Percentiles rank a stretch among this genome's conserved stretches.
These are phyloP conservation scores for Canna indica DNA, from an alignment of 176 grass and related monocot genomes.

Conservation along the genomic window DNA sequence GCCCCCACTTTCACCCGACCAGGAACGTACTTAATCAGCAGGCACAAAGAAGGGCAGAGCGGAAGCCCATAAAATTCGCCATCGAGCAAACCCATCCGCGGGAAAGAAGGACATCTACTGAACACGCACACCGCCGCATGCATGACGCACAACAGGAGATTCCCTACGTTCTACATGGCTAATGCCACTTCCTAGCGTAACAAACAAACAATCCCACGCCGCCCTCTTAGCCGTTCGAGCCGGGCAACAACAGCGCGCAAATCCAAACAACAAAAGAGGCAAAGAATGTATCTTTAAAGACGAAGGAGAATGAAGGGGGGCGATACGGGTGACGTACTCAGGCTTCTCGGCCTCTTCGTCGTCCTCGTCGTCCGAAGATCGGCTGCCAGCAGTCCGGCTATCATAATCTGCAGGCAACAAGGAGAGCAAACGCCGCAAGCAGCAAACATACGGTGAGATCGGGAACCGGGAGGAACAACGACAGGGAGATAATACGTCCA, in stretches of 20 bases:
- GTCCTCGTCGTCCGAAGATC: conserved; percentile 25
- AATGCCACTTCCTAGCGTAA: neutral
- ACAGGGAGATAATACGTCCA: neutral
- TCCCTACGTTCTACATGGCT: neutral
- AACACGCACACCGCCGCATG: neutral
- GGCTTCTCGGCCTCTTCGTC: conserved; percentile 23
- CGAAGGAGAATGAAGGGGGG: neutral
- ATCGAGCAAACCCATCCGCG: neutral
- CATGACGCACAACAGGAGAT: neutral
- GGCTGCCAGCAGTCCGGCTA: neutral
- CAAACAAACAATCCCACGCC: neutral
- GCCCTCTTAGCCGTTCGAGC: neutral
- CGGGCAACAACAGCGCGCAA: conserved; percentile 14
- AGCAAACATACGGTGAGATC: conserved; percentile 1
- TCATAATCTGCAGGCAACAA: neutral
- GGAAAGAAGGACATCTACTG: too few relatives aligned
- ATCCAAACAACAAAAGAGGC: neutral
- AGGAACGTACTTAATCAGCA: neutral
- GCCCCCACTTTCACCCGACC: neutral
- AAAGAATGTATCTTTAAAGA: neutral
- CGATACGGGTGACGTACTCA: conserved; percentile 17
- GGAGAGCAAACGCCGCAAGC: neutral
- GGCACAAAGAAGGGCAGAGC: neutral
- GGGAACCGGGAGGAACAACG: neutral
- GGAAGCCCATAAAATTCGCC: neutral